A percentile compares a stretch with the other conserved stretches of the same genome.
Conservation (phyloP, 176 grass and related monocot species). For the Phragmites australis region DNA sequence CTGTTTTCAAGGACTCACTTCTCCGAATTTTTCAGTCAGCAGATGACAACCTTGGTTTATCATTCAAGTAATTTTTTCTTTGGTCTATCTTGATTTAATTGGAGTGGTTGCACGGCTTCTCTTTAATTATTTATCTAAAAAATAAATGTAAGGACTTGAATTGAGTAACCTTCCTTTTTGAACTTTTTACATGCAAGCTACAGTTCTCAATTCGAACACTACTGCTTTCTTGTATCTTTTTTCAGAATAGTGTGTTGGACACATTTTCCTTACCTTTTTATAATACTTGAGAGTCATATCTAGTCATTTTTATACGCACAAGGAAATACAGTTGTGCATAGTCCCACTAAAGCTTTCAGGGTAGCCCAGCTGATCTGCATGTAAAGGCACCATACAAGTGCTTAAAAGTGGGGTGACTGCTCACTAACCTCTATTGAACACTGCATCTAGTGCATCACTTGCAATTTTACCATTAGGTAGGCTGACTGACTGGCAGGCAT, state of each 20-base stretch:
- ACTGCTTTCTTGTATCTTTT: neutral
- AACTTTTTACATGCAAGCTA: conserved; percentile 8
- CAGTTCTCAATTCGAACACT: neutral
- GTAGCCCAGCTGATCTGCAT: neutral
- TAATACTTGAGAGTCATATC: neutral
- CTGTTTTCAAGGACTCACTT: conserved; percentile 95
- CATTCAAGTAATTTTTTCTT: conserved; percentile 76
- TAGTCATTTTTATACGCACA: neutral
- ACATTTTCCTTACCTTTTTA: neutral
- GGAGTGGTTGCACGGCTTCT: neutral
- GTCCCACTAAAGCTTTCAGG: conserved; percentile 22
- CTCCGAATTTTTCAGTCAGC: conserved; percentile 70
- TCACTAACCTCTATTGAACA: neutral
- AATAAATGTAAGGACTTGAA: neutral
- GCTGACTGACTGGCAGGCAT: neutral
- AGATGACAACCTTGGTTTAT: conserved; percentile 79
- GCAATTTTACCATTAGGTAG: neutral
- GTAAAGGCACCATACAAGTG: neutral
- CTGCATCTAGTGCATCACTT: neutral
- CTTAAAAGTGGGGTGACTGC: neutral
- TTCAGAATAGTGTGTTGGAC: neutral
- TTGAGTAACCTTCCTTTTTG: neutral
- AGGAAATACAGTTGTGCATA: neutral
- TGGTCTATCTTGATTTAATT: conserved; percentile 18
- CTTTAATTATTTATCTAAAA: neutral